phyloP scores from a whole-genome alignment of 768 basidiomycete genomes.

The Boletus pseudopeckii region DNA sequence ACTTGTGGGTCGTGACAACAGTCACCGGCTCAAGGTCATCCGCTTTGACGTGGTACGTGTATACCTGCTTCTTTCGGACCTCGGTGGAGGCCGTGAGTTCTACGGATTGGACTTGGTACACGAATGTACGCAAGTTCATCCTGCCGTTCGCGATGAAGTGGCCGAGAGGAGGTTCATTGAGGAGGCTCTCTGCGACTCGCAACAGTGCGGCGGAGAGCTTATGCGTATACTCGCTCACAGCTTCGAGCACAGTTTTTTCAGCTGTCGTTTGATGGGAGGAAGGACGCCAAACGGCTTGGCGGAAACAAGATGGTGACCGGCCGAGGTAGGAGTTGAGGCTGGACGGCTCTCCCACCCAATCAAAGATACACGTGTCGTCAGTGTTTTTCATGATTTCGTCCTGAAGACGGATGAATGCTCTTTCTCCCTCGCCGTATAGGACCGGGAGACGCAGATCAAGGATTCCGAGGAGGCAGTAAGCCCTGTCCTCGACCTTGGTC shows the following conservation, averaged over 20 bases:
- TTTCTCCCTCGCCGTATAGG: slow-evolving; percentile 25
- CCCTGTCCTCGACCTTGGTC: slow-evolving; percentile 28
- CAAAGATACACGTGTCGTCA: slow-evolving; percentile 26
- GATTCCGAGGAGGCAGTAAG: slow-evolving; percentile 30
- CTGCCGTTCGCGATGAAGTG: slow-evolving; percentile 30
- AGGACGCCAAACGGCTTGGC: slow-evolving; percentile 10
- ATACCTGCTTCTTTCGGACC: slow-evolving; percentile 8
- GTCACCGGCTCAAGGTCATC: slow-evolving; percentile 15
- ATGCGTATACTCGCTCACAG: slow-evolving; percentile 13
- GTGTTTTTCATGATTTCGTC: slow-evolving; percentile 28
- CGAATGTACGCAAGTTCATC: slow-evolving; percentile 28
- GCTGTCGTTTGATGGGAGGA: not conserved
- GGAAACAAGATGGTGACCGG: slow-evolving; percentile 22
- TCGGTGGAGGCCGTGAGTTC: slow-evolving; percentile 3
- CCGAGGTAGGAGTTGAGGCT: slow-evolving; percentile 27
- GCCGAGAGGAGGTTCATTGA: slow-evolving; percentile 25
- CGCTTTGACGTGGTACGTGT: slow-evolving; percentile 23
- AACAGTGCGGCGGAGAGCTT: slow-evolving; percentile 15
- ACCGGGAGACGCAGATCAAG: slow-evolving; percentile 27
- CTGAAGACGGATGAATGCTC: slow-evolving; percentile 25
- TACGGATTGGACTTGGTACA: slow-evolving; percentile 19
- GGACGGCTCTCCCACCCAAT: slow-evolving; percentile 27
- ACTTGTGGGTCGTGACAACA: slow-evolving; percentile 10
- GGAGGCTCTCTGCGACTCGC: slow-evolving; percentile 16
- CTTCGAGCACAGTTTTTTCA: slow-evolving; percentile 8